phyloP scores from a whole-genome alignment of 441 rosid genomes.

The Erodium texanum region DNA sequence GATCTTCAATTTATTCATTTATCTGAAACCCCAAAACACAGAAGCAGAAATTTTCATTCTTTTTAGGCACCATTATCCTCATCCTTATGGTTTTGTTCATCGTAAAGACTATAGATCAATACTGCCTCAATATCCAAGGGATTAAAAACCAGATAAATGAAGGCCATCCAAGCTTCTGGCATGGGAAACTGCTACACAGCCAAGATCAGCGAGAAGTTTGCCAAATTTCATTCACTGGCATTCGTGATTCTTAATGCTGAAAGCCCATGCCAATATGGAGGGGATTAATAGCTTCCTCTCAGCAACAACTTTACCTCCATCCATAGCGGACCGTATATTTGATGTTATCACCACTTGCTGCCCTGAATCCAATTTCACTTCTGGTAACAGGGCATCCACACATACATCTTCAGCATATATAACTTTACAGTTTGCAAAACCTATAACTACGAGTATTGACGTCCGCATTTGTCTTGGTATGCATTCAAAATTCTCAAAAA shows the following conservation, averaged over 20 bases:
- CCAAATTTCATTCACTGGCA: constrained; percentile 36
- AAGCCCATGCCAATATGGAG: constrained; percentile 21
- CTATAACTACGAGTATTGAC: background rate
- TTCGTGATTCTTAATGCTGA: constrained; percentile 35
- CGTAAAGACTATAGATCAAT: background rate
- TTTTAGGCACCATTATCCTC: background rate
- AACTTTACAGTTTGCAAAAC: background rate
- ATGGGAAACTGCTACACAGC: constrained; percentile 27
- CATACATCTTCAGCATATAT: background rate
- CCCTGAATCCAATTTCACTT: constrained; percentile 30
- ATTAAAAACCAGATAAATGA: background rate
- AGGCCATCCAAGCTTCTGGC: constrained; percentile 3
- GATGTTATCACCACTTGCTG: constrained; percentile 16
- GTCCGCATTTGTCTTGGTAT: constrained; percentile 23
- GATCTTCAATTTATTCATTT: background rate
- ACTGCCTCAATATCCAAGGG: background rate
- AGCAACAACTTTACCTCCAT: constrained; percentile 24
- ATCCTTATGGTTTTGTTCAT: background rate
- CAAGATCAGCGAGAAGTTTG: constrained; percentile 25
- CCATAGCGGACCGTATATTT: constrained; percentile 19
- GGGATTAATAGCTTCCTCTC: constrained; percentile 27
- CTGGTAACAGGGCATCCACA: constrained; percentile 16
- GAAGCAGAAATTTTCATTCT: background rate
- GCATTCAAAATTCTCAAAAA: constrained; percentile 26
- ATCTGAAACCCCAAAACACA: background rate